A percentile compares a stretch with the other conserved stretches of the same genome.
These are phyloP conservation scores for maize (Zea mays) DNA, from an alignment of 176 grass and related monocot genomes.

Conservation along the genomic window Zm-B73-REFERENCE-NAM-5.0 NC_050097.1:238408001-238408500, in stretches of 20 bases:
- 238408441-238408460: slow-evolving; percentile 87
- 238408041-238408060: slow-evolving; percentile 91
- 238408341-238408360: slow-evolving; percentile 51
- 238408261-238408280: slow-evolving; percentile 85
- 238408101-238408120: slow-evolving; percentile 88
- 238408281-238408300: slow-evolving; percentile 92
- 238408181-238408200: slow-evolving; percentile 76
- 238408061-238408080: slow-evolving; percentile 82
- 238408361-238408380: slow-evolving; percentile 53
- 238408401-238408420: slow-evolving; percentile 85
- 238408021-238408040: slow-evolving; percentile 79
- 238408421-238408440: slow-evolving; percentile 89
- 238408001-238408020: slow-evolving; percentile 91
- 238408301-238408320: slow-evolving; percentile 73
- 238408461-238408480: slow-evolving; percentile 85
- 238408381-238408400: slow-evolving; percentile 60
- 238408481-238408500: slow-evolving; percentile 85
- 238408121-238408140: slow-evolving; percentile 89
- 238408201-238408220: slow-evolving; percentile 93
- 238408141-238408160: slow-evolving; percentile 95
- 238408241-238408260: slow-evolving; percentile 94
- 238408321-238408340: slow-evolving; percentile 59
- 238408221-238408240: slow-evolving; percentile 93
- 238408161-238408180: slow-evolving; percentile 92
- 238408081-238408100: slow-evolving; percentile 94